These are phyloP conservation scores for Mycena leptocephala DNA, from an alignment of 768 basidiomycete species.

Conservation along the genomic window DNA sequence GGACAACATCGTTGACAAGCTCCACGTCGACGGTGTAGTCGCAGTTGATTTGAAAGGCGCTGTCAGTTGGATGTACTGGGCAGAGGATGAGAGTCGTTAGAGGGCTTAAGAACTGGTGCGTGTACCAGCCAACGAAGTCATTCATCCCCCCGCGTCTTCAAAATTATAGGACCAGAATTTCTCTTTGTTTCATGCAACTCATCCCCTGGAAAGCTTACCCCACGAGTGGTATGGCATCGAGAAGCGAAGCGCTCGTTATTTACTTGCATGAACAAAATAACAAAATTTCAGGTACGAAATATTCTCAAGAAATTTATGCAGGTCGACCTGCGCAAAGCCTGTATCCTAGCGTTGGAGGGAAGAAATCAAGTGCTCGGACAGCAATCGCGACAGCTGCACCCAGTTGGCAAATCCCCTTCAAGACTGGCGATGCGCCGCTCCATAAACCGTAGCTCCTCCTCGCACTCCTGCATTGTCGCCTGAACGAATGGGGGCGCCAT, in stretches of 20 bases:
- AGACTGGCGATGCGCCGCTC: conserved; percentile 3
- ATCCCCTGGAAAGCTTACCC: not conserved
- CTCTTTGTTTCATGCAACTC: not conserved
- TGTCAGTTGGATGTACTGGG: too few relatives aligned
- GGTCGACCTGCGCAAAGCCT: conserved; percentile 2
- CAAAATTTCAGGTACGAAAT: not conserved
- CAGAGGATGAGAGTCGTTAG: too few relatives aligned
- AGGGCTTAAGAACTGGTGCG: too few relatives aligned
- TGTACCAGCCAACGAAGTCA: too few relatives aligned
- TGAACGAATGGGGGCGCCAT: not conserved
- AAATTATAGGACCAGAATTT: not conserved
- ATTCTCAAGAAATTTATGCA: conserved; percentile 10
- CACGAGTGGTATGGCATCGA: not conserved
- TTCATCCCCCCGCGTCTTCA: not conserved
- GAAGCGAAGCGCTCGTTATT: not conserved
- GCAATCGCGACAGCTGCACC: conserved; percentile 11
- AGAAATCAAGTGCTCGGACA: not conserved
- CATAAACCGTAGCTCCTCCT: conserved; percentile 15
- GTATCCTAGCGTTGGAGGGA: not conserved
- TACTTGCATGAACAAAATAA: not conserved
- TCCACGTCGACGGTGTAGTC: too few relatives aligned
- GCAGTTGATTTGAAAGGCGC: too few relatives aligned
- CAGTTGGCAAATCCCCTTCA: not conserved
- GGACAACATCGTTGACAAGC: too few relatives aligned
- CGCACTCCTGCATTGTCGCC: conserved; percentile 8